Conservation (phyloP, 495 filamentous ascomycete species). For the Letharia lupina region DNA sequence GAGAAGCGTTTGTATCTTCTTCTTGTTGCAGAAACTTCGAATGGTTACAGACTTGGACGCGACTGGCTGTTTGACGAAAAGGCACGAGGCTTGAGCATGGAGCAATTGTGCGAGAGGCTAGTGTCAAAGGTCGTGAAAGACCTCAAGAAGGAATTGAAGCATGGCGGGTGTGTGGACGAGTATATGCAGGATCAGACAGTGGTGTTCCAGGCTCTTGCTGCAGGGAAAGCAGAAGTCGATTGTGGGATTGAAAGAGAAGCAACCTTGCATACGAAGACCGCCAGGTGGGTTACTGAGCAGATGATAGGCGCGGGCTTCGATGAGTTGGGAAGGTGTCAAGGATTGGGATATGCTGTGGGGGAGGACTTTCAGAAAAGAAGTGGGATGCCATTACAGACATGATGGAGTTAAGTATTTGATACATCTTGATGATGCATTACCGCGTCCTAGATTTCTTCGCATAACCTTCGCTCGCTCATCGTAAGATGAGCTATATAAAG, state of each 20-base stretch:
- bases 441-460: neutral
- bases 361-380: conserved; percentile 12
- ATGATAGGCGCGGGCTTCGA: conserved; percentile 29
- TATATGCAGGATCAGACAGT: conserved; percentile 73
- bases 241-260: conserved; percentile 40
- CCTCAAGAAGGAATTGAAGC: conserved; percentile 48
- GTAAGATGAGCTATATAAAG: neutral
- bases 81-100: conserved; percentile 17
- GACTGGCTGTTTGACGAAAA: conserved; percentile 54
- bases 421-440: neutral
- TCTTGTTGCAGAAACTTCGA: conserved; percentile 59
- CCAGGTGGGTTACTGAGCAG: conserved; percentile 58
- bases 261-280: conserved; percentile 62
- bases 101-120: conserved; percentile 24
- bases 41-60: conserved; percentile 53
- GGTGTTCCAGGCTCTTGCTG: conserved; percentile 66
- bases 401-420: conserved; percentile 2
- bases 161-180: conserved; percentile 55
- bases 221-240: conserved; percentile 30
- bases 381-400: conserved; percentile 6
- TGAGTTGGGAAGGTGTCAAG: conserved; percentile 21
- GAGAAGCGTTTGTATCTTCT: conserved; percentile 60
- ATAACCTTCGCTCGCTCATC: neutral
- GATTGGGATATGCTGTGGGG: conserved; percentile 17
- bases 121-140: conserved; percentile 46